Percentiles rank a stretch among this genome's conserved stretches.
Evolutionary conservation across 495 filamentous ascomycete genomes (phyloP).

Genomic region (Peziza echinospora): DNA sequence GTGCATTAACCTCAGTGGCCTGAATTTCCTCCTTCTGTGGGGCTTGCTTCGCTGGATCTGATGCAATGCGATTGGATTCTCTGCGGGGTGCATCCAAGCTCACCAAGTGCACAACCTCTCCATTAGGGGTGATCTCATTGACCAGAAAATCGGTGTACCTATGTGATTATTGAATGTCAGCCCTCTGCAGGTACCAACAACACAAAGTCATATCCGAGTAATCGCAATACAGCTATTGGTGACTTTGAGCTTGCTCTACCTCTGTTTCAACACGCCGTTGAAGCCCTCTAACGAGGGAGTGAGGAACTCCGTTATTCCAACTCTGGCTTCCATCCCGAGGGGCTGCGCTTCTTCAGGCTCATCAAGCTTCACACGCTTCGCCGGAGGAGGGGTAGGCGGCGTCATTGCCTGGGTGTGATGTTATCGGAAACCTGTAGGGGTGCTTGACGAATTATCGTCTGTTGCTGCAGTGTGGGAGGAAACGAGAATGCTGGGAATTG

Average conservation of each 20-base stretch:
- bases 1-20: slow-evolving; percentile 1
- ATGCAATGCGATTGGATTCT: too few relatives aligned
- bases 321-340: slow-evolving; percentile 30
- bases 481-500: too few relatives aligned
- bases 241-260: too few relatives aligned
- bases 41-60: too few relatives aligned
- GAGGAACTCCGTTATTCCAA: slow-evolving; percentile 39
- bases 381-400: too few relatives aligned
- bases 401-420: too few relatives aligned
- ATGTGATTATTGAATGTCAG: neutral
- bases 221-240: too few relatives aligned
- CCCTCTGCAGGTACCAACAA: neutral
- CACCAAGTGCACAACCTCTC: slow-evolving; percentile 54
- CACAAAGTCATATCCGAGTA: neutral
- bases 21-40: neutral
- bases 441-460: too few relatives aligned
- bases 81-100: slow-evolving; percentile 21
- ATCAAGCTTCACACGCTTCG: neutral
- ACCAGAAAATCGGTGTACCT: slow-evolving; percentile 94
- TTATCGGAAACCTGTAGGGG: too few relatives aligned
- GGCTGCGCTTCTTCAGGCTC: neutral
- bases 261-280: slow-evolving; percentile 35
- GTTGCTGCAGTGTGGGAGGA: too few relatives aligned
- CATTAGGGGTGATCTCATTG: slow-evolving; percentile 66
- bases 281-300: slow-evolving; percentile 29